Conservation (phyloP, 2,329 filamentous ascomycete genomes). For the Penicillium hesseltinei region DNA sequence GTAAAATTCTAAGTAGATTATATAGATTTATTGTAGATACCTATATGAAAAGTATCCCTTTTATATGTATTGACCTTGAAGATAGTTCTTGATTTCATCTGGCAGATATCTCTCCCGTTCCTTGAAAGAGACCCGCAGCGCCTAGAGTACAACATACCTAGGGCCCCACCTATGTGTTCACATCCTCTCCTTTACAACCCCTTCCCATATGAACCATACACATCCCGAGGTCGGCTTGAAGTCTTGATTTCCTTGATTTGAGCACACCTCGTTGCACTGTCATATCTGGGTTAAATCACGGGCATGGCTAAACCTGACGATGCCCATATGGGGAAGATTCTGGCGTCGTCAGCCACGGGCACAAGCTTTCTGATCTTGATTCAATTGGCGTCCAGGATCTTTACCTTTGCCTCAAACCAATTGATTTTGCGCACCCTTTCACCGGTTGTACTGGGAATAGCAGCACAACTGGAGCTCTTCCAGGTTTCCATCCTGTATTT, state of each 20-base stretch:
- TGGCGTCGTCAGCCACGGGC: constrained; percentile 57
- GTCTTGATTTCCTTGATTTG: background rate
- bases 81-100: background rate
- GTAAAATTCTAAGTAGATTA: background rate
- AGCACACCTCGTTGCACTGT: background rate
- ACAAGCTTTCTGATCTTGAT: constrained; percentile 84
- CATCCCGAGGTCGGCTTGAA: background rate
- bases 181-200: background rate
- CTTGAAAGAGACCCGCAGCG: background rate
- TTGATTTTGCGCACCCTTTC: constrained; percentile 83
- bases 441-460: constrained; percentile 77
- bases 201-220: background rate
- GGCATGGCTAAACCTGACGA: constrained; percentile 21
- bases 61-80: background rate
- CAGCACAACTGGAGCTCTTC: constrained; percentile 88
- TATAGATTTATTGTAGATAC: background rate
- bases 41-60: background rate
- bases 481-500: constrained; percentile 94
- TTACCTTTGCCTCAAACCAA: constrained; percentile 93
- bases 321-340: constrained; percentile 20
- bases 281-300: background rate
- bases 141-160: background rate
- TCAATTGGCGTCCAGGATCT: constrained; percentile 78
- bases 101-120: background rate
- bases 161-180: background rate